A percentile compares a stretch with the other conserved stretches of the same genome.
phyloP scores from a whole-genome alignment of 2,329 filamentous ascomycete species.

The Xylaria sp. region DNA sequence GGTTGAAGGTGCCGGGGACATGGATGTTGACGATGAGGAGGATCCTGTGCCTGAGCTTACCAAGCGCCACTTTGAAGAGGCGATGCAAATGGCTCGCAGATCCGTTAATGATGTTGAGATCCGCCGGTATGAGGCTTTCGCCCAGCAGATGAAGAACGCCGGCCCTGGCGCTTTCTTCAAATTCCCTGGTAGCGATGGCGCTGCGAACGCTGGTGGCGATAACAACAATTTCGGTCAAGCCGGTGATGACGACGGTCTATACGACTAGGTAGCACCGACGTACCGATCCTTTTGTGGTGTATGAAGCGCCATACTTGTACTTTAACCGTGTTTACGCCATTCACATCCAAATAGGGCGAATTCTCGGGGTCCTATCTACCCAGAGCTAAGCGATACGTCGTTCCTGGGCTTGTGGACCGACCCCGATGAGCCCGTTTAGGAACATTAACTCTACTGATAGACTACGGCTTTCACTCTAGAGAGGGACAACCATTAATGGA shows the following conservation, averaged over 20 bases:
- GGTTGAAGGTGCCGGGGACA: conserved; percentile 84
- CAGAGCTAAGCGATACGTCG: conserved; percentile 7
- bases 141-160: conserved; percentile 98
- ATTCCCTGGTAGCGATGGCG: conserved; percentile 83
- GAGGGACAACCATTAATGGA: conserved; percentile 31
- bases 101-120: conserved; percentile 98
- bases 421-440: conserved; percentile 17
- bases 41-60: conserved; percentile 97
- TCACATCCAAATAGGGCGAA: conserved; percentile 16
- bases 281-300: conserved; percentile 36
- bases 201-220: conserved; percentile 71
- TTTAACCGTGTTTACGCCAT: conserved; percentile 54
- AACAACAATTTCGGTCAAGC: conserved; percentile 79
- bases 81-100: conserved; percentile 92
- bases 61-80: conserved; percentile 97
- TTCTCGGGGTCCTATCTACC: not conserved
- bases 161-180: conserved; percentile 98
- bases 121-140: conserved; percentile 96
- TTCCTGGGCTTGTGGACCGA: conserved; percentile 28
- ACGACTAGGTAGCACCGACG: conserved; percentile 73
- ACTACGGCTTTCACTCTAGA: conserved; percentile 36
- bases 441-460: conserved; percentile 39
- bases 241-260: conserved; percentile 95
- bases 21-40: conserved; percentile 85
- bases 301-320: conserved; percentile 51